phyloP scores from a whole-genome alignment of 331 rosid species.

The Malus hybrid region DNA sequence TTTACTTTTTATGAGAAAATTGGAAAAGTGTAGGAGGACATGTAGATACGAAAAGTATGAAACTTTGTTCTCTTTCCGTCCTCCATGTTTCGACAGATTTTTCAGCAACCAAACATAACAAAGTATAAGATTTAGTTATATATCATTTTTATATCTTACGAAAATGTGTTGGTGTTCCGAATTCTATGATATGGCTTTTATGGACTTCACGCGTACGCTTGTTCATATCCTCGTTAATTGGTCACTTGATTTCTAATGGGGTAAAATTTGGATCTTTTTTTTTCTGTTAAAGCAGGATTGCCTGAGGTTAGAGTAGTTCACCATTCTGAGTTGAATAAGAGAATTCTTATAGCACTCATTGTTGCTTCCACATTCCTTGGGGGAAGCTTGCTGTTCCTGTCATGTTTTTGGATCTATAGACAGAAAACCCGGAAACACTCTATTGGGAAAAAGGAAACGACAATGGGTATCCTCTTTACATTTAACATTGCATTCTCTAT shows the following conservation, averaged over 20 bases:
- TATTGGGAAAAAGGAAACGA: constrained; percentile 29
- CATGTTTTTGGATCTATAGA: constrained; percentile 50
- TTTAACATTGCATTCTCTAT: neutral
- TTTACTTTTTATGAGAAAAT: neutral
- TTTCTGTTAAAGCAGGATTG: constrained; percentile 35
- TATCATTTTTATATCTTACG: neutral
- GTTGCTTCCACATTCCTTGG: constrained; percentile 65
- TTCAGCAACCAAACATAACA: neutral
- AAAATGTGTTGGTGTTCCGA: neutral
- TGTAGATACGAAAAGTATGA: neutral
- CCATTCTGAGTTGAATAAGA: constrained; percentile 62
- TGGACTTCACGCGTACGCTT: neutral
- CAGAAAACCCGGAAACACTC: constrained; percentile 26
- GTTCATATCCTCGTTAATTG: neutral
- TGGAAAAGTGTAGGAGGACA: neutral
- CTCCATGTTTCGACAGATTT: neutral
- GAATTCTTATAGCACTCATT: constrained; percentile 55
- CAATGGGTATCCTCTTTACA: constrained; percentile 36
- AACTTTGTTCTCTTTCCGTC: neutral
- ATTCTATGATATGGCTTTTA: neutral
- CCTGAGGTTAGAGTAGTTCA: constrained; percentile 46
- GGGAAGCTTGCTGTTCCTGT: constrained; percentile 44
- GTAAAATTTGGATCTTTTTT: neutral
- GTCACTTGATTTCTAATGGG: neutral
- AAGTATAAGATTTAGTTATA: too few species aligned